Base-by-base conservation (phyloP, 176 grass and related monocot species). In the Melocanna baccifera region DNA sequence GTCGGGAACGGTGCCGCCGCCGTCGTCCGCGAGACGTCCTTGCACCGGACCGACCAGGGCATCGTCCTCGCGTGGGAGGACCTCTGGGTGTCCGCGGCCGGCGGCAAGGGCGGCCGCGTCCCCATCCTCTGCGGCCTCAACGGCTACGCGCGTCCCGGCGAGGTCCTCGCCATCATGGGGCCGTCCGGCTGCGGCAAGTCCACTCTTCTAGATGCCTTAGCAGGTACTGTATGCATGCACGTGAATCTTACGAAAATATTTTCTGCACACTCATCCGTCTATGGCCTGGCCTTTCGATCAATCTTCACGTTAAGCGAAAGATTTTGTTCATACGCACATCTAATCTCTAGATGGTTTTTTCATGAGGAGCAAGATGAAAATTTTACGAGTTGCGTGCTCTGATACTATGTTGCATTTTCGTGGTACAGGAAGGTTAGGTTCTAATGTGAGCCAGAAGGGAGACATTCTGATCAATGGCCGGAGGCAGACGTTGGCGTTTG, bases 111-210 rank as follows among this genome's bases (percentile, higher is more conserved):
- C 42, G 80, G 81, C 23, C 76, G 83, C 40, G 81, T 84, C 2
- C 58, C 91, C 36, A 99, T 99, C 43, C 89, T 99, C 4, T 73
- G 81, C 62, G 93, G 81, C 14, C 80, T 98, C 65, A 98, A 70
- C 46, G 96, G 96, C 2, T 95, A 89, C 29, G 96, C 93, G 1
- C 77, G 47, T 50, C 91, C 91, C 56, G 91, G 93, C n/a, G 87
- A 94, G 91, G 48, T 98, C 16, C 80, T 98, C 71, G 91, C 93
- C 64, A 92, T 98, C 83, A 98, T 95, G 96, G 96, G 93, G 1
- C 96, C 96, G 37, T 98, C 96, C 22, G 96, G 96, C 57, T 95
- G 92, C 79, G 96, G 96, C 79, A 98, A 98, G 59, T 98, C 96
- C 34, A 98, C 96, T 0, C 96, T 98, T 85, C 89, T 98, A 0